Evolutionary conservation across 768 basidiomycete genomes (phyloP).

Genomic region (Suillus subalutaceus): DNA sequence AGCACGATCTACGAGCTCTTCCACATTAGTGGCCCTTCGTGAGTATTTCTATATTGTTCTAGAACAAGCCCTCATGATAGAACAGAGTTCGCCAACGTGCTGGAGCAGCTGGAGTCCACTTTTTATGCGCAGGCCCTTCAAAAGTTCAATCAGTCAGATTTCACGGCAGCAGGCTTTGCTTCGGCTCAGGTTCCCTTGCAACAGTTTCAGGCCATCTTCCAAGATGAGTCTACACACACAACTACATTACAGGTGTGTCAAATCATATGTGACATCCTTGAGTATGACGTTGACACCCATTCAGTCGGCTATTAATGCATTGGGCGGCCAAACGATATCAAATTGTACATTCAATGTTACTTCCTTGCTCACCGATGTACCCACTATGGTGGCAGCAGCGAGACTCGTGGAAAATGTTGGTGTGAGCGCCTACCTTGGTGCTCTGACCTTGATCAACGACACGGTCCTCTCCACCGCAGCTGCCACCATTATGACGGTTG

Average conservation of each 20-base stretch:
- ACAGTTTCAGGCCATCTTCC: slow-evolving; percentile 60
- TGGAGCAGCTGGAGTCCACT: slow-evolving; percentile 71
- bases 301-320: slow-evolving; percentile 51
- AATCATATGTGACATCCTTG: not conserved
- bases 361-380: slow-evolving; percentile 60
- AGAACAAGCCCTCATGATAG: not conserved
- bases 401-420: slow-evolving; percentile 79
- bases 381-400: slow-evolving; percentile 70
- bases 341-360: slow-evolving; percentile 73
- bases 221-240: slow-evolving; percentile 66
- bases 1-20: slow-evolving; percentile 10
- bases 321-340: slow-evolving; percentile 56
- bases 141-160: slow-evolving; percentile 68
- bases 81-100: slow-evolving; percentile 72
- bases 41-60: slow-evolving; percentile 30
- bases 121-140: slow-evolving; percentile 70
- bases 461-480: slow-evolving; percentile 66
- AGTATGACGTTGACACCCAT: not conserved
- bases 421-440: slow-evolving; percentile 78
- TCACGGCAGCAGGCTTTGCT: slow-evolving; percentile 64
- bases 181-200: slow-evolving; percentile 57
- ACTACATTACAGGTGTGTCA: slow-evolving; percentile 50
- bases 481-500: slow-evolving; percentile 74
- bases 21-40: slow-evolving; percentile 57
- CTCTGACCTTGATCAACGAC: slow-evolving; percentile 62